Evolutionary conservation across 129 eudicot species (phyloP).

Genomic region (Centrapalus pauciflorus): DNA sequence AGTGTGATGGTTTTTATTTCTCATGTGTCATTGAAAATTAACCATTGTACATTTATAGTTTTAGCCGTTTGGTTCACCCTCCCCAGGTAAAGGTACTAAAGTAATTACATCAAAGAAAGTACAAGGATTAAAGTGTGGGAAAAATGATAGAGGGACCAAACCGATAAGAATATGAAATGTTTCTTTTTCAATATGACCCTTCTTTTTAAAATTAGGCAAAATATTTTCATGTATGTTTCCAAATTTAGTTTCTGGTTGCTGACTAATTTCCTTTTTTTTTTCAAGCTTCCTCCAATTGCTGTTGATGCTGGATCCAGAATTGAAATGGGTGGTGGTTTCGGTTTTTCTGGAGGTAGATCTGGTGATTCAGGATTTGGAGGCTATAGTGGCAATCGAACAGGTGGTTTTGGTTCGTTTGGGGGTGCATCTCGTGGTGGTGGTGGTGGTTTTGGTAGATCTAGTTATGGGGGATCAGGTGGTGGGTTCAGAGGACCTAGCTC

Average conservation of each 20-base stretch:
- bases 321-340: constrained; percentile 48
- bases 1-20: too few relatives aligned
- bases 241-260: background rate
- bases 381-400: constrained; percentile 23
- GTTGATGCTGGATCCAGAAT: constrained; percentile 52
- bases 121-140: too few relatives aligned
- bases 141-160: too few relatives aligned
- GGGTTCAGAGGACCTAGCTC: constrained; percentile 36
- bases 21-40: too few relatives aligned
- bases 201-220: too few relatives aligned
- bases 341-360: constrained; percentile 39
- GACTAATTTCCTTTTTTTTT: constrained; percentile 2
- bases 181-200: too few relatives aligned
- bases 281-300: constrained; percentile 71
- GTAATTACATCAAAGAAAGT: too few relatives aligned
- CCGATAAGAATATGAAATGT: too few relatives aligned
- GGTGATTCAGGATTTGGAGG: constrained; percentile 39
- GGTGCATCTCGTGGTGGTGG: constrained; percentile 27
- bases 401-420: constrained; percentile 24
- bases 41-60: too few relatives aligned
- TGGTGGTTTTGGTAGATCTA: constrained; percentile 50
- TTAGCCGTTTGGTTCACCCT: too few relatives aligned
- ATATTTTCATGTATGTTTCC: background rate
- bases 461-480: constrained; percentile 47
- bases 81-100: too few relatives aligned